A percentile compares a stretch with the other conserved stretches of the same genome.
Evolutionary conservation across 2,329 filamentous ascomycete genomes (phyloP).

Genomic region (Ophiostoma piceae): DNA sequence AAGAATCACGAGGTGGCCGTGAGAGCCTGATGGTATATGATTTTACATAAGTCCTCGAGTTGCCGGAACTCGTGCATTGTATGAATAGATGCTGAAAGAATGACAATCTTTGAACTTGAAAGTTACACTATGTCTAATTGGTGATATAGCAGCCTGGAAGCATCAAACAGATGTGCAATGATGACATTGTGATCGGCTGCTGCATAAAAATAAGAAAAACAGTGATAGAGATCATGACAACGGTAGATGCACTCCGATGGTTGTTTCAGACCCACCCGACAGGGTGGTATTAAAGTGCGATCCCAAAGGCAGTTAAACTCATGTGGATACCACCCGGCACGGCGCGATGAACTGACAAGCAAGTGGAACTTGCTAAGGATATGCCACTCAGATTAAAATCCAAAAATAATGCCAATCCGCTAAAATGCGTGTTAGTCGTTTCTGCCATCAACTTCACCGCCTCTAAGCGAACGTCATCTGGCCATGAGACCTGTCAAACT

Average conservation of each 20-base stretch:
- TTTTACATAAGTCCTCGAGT: conserved; percentile 56
- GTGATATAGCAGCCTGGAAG: too few relatives aligned
- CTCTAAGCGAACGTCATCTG: neutral
- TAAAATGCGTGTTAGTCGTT: conserved; percentile 16
- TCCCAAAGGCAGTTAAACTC: conserved; percentile 2
- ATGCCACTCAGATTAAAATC: conserved; percentile 2
- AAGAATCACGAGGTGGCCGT: conserved; percentile 61
- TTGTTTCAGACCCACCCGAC: conserved; percentile 7
- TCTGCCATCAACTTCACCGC: conserved; percentile 21
- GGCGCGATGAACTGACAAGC: neutral
- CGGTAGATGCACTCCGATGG: neutral
- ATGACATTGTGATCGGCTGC: too few relatives aligned
- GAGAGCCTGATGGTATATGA: conserved; percentile 81
- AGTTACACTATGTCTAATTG: too few relatives aligned
- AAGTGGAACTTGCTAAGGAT: conserved; percentile 12
- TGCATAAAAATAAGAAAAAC: neutral
- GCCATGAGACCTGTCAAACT: neutral
- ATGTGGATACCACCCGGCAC: conserved; percentile 13
- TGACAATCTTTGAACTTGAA: too few relatives aligned
- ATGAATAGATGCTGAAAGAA: neutral
- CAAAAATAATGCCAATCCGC: neutral
- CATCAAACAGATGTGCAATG: too few relatives aligned
- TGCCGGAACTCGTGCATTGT: neutral
- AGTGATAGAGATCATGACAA: neutral
- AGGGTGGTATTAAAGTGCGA: neutral